Evolutionary conservation across 2,329 filamentous ascomycete species (phyloP).

Genomic region (Fusarium duplospermum): DNA sequence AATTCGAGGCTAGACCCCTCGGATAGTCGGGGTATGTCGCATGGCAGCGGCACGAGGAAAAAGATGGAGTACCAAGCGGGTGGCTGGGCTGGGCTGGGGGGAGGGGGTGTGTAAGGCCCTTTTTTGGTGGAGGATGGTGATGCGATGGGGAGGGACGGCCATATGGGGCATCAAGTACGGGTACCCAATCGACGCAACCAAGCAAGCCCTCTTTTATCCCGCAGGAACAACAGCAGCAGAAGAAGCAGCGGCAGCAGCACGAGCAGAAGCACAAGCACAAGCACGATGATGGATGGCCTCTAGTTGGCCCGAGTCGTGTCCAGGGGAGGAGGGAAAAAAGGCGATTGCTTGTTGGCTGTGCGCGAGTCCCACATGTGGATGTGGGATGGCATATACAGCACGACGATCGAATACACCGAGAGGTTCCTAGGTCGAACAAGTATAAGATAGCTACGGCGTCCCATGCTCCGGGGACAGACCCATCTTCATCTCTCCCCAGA

Average conservation of each 20-base stretch:
- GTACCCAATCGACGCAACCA: slow-evolving; percentile 54
- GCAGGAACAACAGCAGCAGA: slow-evolving; percentile 44
- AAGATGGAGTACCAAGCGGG: slow-evolving; percentile 11
- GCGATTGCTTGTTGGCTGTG: slow-evolving; percentile 46
- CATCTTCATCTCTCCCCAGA: slow-evolving; percentile 18
- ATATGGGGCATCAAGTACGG: slow-evolving; percentile 53
- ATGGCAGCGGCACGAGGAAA: slow-evolving; percentile 31
- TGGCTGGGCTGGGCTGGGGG: slow-evolving; percentile 2
- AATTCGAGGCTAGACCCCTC: slow-evolving; percentile 21
- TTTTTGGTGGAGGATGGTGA: slow-evolving; percentile 40
- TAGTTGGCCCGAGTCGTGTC: slow-evolving; percentile 26
- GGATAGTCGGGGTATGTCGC: slow-evolving; percentile 39
- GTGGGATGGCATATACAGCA: slow-evolving; percentile 43
- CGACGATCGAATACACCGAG: slow-evolving; percentile 29
- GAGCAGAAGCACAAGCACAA: slow-evolving; percentile 31
- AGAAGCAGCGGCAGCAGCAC: slow-evolving; percentile 16
- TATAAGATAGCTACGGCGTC: slow-evolving; percentile 55
- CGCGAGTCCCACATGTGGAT: slow-evolving; percentile 47
- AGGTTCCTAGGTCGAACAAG: slow-evolving; percentile 39
- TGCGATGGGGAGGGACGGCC: slow-evolving; percentile 40
- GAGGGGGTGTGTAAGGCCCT: slow-evolving; percentile 18
- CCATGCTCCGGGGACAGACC: slow-evolving; percentile 32
- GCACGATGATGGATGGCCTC: slow-evolving; percentile 40
- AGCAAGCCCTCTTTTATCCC: slow-evolving; percentile 51
- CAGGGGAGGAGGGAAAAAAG: slow-evolving; percentile 31